These are phyloP conservation scores for Hygrophorus russula DNA, from an alignment of 768 basidiomycete species.

Conservation along the genomic window DNA sequence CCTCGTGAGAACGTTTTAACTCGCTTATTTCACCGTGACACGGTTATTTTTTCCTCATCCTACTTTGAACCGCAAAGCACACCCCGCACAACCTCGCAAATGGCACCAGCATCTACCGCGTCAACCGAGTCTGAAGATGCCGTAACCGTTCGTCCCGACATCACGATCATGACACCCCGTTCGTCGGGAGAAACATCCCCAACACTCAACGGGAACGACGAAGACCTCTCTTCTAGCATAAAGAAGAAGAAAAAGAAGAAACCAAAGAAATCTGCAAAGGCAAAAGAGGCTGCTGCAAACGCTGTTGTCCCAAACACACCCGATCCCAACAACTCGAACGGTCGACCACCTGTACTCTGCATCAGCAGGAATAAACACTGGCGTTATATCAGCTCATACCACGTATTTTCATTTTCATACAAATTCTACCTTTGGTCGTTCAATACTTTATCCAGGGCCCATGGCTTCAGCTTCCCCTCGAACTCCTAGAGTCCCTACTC, in stretches of 20 bases:
- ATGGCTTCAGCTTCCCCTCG: constrained; percentile 83
- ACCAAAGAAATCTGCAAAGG: constrained; percentile 41
- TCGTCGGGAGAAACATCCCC: constrained; percentile 6
- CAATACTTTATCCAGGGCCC: constrained; percentile 50
- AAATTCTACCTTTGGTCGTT: constrained; percentile 2
- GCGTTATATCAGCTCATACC: constrained; percentile 88
- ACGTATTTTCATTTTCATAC: constrained; percentile 40
- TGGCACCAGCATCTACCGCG: background rate
- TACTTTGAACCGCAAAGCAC: too few relatives aligned
- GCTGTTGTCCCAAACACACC: constrained; percentile 16
- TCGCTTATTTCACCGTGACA: too few relatives aligned
- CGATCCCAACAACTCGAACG: constrained; percentile 25
- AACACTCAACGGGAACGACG: background rate
- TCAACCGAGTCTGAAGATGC: background rate
- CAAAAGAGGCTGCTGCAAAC: constrained; percentile 25
- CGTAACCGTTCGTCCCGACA: background rate
- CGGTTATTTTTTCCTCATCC: too few relatives aligned
- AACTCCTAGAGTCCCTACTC: constrained; percentile 74
- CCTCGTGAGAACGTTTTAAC: too few relatives aligned
- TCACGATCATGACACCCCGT: background rate
- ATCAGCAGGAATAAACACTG: constrained; percentile 93
- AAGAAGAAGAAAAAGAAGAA: constrained; percentile 70
- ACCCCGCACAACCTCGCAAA: background rate
- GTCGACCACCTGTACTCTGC: constrained; percentile 57
- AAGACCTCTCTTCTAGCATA: constrained; percentile 12